Evolutionary conservation across 768 basidiomycete species (phyloP), one percentile per base, ranked within the genome.

Genomic region (Ramaria sp.): DNA sequence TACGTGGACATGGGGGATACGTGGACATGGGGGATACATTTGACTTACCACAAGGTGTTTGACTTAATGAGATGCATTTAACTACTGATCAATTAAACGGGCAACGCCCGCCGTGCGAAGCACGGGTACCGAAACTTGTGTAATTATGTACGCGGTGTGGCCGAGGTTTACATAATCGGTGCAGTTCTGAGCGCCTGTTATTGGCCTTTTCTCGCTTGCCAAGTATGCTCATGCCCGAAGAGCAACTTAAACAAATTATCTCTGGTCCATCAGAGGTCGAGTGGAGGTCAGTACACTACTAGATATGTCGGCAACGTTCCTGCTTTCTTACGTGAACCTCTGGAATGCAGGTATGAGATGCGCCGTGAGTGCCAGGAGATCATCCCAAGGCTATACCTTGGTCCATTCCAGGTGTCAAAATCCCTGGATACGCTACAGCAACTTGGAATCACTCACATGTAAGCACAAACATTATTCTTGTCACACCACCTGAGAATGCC

Each of bases 281-380:
- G 68, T 91, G 90, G 89, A 81, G 80, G 88, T 83, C 60, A 60
- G 78, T 72, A 34, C 58, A 31, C 27, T 30, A 30, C 24, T 22
- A 33, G 51, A n/a, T 47, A 27, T 20, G 20, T 37, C 43, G 47
- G 45, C 19, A 31, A 20, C 27, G 37, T 12, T 43, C 24, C 11
- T 20, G 37, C 30, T 39, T 13, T 13, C 48, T 42, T 50, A 46
- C 9, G 9, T 13, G 34, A 37, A 10, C 27, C 22, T 17, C 22
- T 46, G 20, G 15, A 10, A 30, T 54, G 3, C 46, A 91, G 88
- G 64, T 96, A 96, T 65, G 92, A 95, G 71, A 94, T 96, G 93
- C 78, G 92, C 31, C 76, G 92, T n/a, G 87, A 94, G 64, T 91
- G 90, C 63, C 92, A 96, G 71, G 88, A 93, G 69, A 94, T 95